Conservation (phyloP, 495 filamentous ascomycete genomes). For the Hypoxylon fragiforme region DNA sequence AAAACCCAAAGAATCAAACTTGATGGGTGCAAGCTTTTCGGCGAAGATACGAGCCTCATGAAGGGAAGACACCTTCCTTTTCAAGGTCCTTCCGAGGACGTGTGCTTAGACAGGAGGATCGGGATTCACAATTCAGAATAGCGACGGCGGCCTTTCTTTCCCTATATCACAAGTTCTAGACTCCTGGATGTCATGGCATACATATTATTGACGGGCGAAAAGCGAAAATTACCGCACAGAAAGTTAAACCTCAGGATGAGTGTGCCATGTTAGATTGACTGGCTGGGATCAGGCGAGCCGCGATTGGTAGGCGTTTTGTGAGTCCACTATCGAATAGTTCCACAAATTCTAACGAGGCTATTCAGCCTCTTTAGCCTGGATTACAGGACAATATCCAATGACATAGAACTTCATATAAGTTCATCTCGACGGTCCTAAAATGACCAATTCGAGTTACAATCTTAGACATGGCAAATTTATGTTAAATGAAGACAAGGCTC, state of each 20-base stretch:
- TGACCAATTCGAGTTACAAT: conserved; percentile 11
- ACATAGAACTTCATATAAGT: conserved; percentile 36
- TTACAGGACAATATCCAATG: conserved; percentile 32
- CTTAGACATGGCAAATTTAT: conserved; percentile 20
- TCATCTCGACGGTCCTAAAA: conserved; percentile 33
- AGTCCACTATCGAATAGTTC: conserved; percentile 18
- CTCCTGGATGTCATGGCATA: conserved; percentile 10
- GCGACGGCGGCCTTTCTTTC: conserved; percentile 9
- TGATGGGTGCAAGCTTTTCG: conserved; percentile 11
- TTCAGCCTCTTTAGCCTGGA: conserved; percentile 40
- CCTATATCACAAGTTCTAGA: conserved; percentile 26
- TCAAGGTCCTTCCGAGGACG: conserved; percentile 27
- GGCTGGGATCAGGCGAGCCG: not conserved
- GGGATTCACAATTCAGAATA: conserved; percentile 14
- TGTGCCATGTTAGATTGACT: conserved; percentile 12
- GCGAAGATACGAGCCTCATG: conserved; percentile 1
- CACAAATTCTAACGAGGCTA: conserved; percentile 29
- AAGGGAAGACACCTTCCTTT: conserved; percentile 33
- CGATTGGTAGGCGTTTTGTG: conserved; percentile 23
- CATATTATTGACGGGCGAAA: conserved; percentile 21
- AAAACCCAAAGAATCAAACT: conserved; percentile 9
- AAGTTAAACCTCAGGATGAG: not conserved
- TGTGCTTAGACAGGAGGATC: conserved; percentile 11
- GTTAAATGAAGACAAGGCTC: conserved; percentile 28
- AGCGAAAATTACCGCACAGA: conserved; percentile 4